Conservation (phyloP, 345 rosid genomes). For the Citropsis articulata region DNA sequence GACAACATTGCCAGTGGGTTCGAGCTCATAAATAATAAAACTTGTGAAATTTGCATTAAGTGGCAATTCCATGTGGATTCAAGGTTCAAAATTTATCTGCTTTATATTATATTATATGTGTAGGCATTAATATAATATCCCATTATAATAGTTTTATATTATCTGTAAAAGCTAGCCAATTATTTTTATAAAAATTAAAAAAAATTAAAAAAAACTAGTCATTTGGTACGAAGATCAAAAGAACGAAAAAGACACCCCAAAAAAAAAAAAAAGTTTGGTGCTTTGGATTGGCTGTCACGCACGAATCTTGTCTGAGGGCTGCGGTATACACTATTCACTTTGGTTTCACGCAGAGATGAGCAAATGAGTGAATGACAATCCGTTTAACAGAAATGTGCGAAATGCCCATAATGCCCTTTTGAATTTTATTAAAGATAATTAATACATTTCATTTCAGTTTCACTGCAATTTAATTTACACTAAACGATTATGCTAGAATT, state of each 20-base stretch:
- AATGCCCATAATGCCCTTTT: conserved; percentile 18
- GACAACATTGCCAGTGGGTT: background rate
- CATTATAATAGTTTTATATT: background rate
- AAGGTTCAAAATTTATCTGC: background rate
- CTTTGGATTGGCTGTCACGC: conserved; percentile 22
- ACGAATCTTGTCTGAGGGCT: background rate
- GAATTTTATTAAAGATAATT: background rate
- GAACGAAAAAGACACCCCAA: too few relatives aligned
- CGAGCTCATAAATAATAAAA: background rate
- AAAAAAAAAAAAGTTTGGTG: background rate
- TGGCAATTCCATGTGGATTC: background rate
- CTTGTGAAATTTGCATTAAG: background rate
- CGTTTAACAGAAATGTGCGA: conserved; percentile 12
- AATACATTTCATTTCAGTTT: too few relatives aligned
- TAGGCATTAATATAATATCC: background rate
- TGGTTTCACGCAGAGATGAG: background rate
- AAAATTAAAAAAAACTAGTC: too few relatives aligned
- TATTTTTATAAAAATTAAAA: too few relatives aligned
- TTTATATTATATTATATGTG: background rate
- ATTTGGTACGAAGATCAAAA: too few relatives aligned
- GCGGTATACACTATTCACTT: too few relatives aligned
- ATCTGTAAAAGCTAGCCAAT: background rate
- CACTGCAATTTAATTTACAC: too few relatives aligned
- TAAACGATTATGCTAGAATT: too few relatives aligned
- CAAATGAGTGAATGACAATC: background rate